Percentiles rank a stretch among this genome's conserved stretches.
These are phyloP conservation scores for Botrytis aclada DNA, from an alignment of 2,329 filamentous ascomycete species.

Conservation along the genomic window DNA sequence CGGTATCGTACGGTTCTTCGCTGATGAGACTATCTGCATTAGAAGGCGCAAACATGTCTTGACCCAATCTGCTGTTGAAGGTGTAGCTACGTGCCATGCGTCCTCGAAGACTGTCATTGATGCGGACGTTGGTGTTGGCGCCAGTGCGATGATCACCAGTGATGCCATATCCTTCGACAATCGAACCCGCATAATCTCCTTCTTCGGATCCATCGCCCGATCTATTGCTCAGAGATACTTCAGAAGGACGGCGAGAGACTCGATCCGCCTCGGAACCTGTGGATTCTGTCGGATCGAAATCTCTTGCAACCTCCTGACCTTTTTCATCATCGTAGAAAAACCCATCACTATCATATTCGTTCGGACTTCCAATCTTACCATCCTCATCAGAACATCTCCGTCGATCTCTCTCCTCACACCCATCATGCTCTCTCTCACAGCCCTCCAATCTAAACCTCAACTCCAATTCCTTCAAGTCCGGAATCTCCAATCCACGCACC, in stretches of 20 bases:
- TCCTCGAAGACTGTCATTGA: background rate
- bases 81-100: background rate
- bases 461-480: background rate
- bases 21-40: background rate
- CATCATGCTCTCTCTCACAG: background rate
- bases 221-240: background rate
- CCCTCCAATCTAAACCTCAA: background rate
- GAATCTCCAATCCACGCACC: background rate
- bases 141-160: background rate
- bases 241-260: background rate
- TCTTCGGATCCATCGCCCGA: background rate
- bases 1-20: background rate
- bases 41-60: background rate
- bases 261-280: background rate
- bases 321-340: background rate
- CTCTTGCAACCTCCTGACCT: background rate
- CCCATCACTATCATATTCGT: slow-evolving; percentile 3
- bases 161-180: slow-evolving; percentile 1
- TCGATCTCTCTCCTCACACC: background rate
- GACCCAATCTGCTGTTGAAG: background rate
- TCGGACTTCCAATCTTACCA: background rate
- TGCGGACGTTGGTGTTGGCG: background rate
- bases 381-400: background rate
- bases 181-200: slow-evolving; percentile 1
- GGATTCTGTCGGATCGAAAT: background rate